phyloP scores from a whole-genome alignment of 75 land plant genomes.

The Picea sitchensis region DNA sequence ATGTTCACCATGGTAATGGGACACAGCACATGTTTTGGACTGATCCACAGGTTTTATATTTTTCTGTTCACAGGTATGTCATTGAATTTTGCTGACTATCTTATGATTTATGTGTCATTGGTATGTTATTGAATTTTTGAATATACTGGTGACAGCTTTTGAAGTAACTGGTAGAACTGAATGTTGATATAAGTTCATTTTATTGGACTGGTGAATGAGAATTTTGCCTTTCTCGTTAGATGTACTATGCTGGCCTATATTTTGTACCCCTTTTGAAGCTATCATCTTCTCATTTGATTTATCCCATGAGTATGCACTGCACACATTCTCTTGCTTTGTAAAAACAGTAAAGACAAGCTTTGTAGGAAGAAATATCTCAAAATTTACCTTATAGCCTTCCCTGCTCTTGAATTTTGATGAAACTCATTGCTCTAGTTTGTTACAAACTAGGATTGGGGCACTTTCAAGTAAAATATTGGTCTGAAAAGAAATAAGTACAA shows the following conservation, averaged over 20 bases:
- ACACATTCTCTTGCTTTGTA: neutral
- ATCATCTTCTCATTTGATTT: neutral
- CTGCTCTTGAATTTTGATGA: neutral
- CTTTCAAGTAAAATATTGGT: neutral
- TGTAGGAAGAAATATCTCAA: neutral
- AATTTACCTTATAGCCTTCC: neutral
- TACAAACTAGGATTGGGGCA: neutral
- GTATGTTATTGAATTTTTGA: neutral
- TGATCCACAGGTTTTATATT: slow-evolving; percentile 81
- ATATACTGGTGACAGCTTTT: neutral
- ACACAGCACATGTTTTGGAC: slow-evolving; percentile 91
- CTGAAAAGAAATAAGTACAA: neutral
- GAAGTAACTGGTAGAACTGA: neutral
- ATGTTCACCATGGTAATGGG: slow-evolving; percentile 96
- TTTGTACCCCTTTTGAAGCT: neutral
- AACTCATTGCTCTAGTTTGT: neutral
- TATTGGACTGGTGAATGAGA: neutral
- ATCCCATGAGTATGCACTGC: neutral
- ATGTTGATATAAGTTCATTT: neutral
- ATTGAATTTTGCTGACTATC: neutral
- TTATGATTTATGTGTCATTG: neutral
- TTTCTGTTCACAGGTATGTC: slow-evolving; percentile 85
- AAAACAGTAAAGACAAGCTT: neutral
- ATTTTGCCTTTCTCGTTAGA: neutral
- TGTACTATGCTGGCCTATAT: neutral